Conservation (phyloP, 805 yeast species). For the Candida stauntonica region DNA sequence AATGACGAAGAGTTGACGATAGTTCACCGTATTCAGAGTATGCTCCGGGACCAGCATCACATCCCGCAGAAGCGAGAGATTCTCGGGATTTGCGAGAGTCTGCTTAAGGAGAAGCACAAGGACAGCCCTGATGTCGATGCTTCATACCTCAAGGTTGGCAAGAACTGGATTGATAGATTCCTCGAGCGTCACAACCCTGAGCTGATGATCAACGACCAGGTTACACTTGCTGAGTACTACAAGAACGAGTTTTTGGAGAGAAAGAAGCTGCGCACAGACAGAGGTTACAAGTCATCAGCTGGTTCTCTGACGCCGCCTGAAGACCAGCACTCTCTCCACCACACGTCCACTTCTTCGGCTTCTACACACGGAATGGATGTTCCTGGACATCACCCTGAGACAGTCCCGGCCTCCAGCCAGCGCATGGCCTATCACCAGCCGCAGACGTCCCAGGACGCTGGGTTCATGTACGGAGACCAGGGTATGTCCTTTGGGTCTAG, state of each 20-base stretch:
- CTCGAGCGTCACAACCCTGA: constrained; percentile 27
- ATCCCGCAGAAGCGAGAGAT: constrained; percentile 27
- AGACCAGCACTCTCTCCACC: constrained; percentile 8
- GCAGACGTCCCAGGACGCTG: background rate
- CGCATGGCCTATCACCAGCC: constrained; percentile 3
- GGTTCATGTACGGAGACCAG: constrained; percentile 2
- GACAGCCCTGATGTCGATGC: constrained; percentile 7
- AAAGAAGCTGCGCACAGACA: constrained; percentile 23
- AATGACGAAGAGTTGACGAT: constrained; percentile 26
- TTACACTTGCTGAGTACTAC: constrained; percentile 26
- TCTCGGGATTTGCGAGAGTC: constrained; percentile 21
- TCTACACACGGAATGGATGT: background rate
- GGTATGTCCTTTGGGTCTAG: background rate
- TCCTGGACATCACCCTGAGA: background rate
- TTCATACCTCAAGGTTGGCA: constrained; percentile 25
- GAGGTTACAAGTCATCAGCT: constrained; percentile 14
- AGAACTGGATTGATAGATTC: constrained; percentile 29
- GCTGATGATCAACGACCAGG: constrained; percentile 20
- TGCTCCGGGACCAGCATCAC: constrained; percentile 22
- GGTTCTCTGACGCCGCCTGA: constrained; percentile 16
- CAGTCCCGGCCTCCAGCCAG: constrained; percentile 5
- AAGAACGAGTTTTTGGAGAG: constrained; percentile 26
- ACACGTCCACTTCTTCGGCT: constrained; percentile 4
- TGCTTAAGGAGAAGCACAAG: constrained; percentile 23
- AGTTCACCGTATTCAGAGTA: constrained; percentile 18